Conservation (phyloP, 78 protist species). For the Dictyostelium brefeldianum region DNA sequence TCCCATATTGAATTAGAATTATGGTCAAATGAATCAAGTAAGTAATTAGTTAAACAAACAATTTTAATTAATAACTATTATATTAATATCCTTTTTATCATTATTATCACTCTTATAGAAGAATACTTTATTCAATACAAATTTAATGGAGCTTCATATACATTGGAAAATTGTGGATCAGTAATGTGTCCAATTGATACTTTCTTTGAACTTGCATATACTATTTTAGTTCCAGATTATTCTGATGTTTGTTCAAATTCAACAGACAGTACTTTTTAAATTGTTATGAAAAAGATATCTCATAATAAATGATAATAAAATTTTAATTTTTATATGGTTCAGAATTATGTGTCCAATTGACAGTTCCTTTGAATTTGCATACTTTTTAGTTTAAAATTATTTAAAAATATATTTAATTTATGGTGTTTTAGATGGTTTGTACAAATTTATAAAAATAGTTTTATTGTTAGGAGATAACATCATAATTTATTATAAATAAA, state of each 20-base stretch:
- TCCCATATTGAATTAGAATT: slow-evolving; percentile 75
- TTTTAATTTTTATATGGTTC: no score
- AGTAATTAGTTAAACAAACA: not conserved
- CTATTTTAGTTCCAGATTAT: slow-evolving; percentile 51
- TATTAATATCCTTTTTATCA: not conserved
- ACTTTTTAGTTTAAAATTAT: no score
- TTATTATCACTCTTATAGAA: not conserved
- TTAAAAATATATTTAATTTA: no score
- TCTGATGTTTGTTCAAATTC: slow-evolving; percentile 9
- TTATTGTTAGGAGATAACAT: no score
- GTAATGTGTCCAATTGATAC: slow-evolving; percentile 67
- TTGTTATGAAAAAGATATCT: not conserved
- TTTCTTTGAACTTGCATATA: slow-evolving; percentile 4
- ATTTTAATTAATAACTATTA: no score
- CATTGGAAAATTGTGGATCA: slow-evolving; percentile 10
- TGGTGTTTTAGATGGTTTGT: no score
- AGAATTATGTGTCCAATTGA: no score
- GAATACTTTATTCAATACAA: slow-evolving; percentile 62
- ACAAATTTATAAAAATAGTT: no score
- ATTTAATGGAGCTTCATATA: slow-evolving; percentile 47
- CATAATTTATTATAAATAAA: no score
- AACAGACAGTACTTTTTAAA: not conserved
- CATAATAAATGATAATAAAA: no score
- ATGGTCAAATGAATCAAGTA: slow-evolving; percentile 24
- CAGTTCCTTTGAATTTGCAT: no score